Conservation (phyloP, 192 early-diverging fungal genomes). For the Rhizophagus sp. region DNA sequence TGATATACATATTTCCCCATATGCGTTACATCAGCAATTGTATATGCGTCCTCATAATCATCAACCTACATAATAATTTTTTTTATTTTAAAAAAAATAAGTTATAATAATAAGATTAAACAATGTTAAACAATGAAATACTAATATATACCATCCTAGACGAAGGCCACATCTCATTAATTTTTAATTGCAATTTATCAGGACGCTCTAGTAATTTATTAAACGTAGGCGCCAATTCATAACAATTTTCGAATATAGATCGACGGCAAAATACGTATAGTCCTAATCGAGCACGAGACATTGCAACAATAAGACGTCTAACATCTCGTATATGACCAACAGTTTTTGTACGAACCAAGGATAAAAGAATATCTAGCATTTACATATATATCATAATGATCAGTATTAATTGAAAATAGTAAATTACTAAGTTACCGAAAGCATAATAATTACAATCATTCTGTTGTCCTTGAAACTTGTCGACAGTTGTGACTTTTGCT, state of each 20-base stretch:
- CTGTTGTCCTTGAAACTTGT: constrained; percentile 96
- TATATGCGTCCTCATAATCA: constrained; percentile 40
- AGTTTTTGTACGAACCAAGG: constrained; percentile 86
- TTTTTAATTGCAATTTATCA: constrained; percentile 58
- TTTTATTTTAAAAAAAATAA: neutral
- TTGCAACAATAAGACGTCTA: constrained; percentile 87
- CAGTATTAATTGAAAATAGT: neutral
- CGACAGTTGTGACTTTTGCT: constrained; percentile 84
- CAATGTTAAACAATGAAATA: constrained; percentile 19
- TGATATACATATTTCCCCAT: constrained; percentile 67
- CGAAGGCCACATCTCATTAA: constrained; percentile 50
- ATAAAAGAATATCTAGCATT: constrained; percentile 75
- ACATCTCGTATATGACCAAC: constrained; percentile 94
- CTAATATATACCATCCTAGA: constrained; percentile 30
- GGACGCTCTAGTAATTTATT: constrained; percentile 62
- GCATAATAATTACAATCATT: constrained; percentile 70
- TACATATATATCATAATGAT: neutral
- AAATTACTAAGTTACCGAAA: neutral
- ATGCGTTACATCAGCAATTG: constrained; percentile 54
- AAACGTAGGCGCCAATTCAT: constrained; percentile 79
- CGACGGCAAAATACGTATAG: constrained; percentile 88
- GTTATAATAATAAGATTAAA: neutral
- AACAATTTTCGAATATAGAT: constrained; percentile 75
- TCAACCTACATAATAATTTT: constrained; percentile 34
- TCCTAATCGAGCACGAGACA: constrained; percentile 92